Conservation (phyloP, 495 filamentous ascomycete genomes). For the Daldinia concentrica region DNA sequence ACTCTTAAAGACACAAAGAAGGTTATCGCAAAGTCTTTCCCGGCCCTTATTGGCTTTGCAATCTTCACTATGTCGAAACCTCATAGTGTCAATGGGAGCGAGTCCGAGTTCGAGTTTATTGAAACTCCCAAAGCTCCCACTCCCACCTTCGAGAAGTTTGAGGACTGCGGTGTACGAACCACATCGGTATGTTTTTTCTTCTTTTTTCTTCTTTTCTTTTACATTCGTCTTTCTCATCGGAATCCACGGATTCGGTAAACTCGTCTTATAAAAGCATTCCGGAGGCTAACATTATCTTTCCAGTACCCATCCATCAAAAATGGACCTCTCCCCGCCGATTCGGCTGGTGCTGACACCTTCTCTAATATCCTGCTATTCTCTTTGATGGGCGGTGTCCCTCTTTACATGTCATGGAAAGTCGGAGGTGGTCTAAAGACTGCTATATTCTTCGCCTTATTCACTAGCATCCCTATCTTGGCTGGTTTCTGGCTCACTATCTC, state of each 20-base stretch:
- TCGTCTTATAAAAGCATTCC: background rate
- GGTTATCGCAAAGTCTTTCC: constrained; percentile 26
- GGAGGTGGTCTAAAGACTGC: constrained; percentile 76
- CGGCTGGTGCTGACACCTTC: constrained; percentile 73
- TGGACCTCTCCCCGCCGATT: constrained; percentile 82
- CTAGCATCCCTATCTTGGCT: constrained; percentile 71
- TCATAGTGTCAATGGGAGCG: constrained; percentile 59
- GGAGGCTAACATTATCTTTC: constrained; percentile 13
- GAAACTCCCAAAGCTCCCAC: constrained; percentile 74
- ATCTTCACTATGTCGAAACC: constrained; percentile 56
- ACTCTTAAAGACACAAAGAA: constrained; percentile 16
- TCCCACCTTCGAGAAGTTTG: constrained; percentile 63
- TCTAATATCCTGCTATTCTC: constrained; percentile 69
- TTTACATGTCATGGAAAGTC: constrained; percentile 71
- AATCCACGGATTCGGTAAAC: background rate
- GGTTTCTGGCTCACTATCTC: constrained; percentile 77
- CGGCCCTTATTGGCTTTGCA: constrained; percentile 39
- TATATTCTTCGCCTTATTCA: constrained; percentile 74
- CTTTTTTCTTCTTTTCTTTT: background rate
- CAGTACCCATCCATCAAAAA: constrained; percentile 84
- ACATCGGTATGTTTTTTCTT: constrained; percentile 67
- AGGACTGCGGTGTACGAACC: constrained; percentile 77
- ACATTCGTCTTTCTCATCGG: background rate
- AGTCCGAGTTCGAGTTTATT: constrained; percentile 76
- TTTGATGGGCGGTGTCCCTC: constrained; percentile 68